phyloP scores from a whole-genome alignment of 2,329 filamentous ascomycete genomes.

The Dendrostoma leiphaemia region DNA sequence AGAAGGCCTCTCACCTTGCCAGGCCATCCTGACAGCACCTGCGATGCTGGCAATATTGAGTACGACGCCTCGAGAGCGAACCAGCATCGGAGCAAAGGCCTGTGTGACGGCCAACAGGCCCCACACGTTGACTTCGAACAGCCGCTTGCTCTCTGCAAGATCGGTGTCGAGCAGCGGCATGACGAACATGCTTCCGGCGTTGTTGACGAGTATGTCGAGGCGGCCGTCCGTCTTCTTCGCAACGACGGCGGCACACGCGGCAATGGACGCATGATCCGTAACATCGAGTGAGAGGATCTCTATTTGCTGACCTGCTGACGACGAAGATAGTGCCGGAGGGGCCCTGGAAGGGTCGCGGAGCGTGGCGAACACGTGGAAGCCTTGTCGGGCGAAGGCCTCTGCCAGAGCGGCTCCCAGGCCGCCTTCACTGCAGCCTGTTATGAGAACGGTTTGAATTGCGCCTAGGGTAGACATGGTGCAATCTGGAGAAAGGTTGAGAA shows the following conservation, averaged over 20 bases:
- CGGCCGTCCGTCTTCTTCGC: not conserved
- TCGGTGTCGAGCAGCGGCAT: conserved; percentile 8
- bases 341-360: conserved; percentile 27
- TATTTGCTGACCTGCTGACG: too few relatives aligned
- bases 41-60: too few relatives aligned
- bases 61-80: too few relatives aligned
- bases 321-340: too few relatives aligned
- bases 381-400: conserved; percentile 25
- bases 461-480: too few relatives aligned
- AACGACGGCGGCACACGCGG: not conserved
- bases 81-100: conserved; percentile 3
- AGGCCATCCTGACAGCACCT: too few relatives aligned
- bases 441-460: conserved; percentile 28
- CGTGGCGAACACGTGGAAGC: conserved; percentile 30
- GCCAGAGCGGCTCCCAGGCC: conserved; percentile 30
- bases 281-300: conserved; percentile 6
- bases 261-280: not conserved
- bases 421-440: conserved; percentile 34
- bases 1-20: too few relatives aligned
- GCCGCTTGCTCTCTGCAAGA: conserved; percentile 1
- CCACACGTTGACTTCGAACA: conserved; percentile 11
- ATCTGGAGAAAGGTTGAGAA: too few relatives aligned
- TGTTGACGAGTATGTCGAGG: conserved; percentile 5
- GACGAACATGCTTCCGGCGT: conserved; percentile 1
- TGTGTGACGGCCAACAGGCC: conserved; percentile 1